Evolutionary conservation across 768 basidiomycete species (phyloP), one percentile per base, ranked within the genome.

Genomic region (Podaxis rugospora): DNA sequence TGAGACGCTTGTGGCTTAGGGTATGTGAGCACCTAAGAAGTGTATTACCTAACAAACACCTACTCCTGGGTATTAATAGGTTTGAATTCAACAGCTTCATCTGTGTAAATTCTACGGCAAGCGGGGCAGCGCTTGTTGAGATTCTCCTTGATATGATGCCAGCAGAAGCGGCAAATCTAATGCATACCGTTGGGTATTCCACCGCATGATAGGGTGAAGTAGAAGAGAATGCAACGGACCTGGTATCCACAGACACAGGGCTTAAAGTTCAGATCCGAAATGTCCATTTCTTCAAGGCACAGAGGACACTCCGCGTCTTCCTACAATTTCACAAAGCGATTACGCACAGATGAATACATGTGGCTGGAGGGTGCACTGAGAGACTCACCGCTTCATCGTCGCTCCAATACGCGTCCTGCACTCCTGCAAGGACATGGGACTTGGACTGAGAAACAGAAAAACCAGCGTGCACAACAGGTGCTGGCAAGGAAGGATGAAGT

Each of bases 191-290:
- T 66, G 59, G 66, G 36, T 50, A 50, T 49, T 14, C n/a, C 7
- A 32, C 55, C 16, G 36, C 28, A 60, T 39, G 55, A 63, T 36
- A 23, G 21, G 49, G 35, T 39, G 25, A 51, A 23, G 44, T 25
- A 57, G 37, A 54, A 21, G 61, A 57, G 32, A 57, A 44, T 16
- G 42, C 60, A 44, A 59, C 54, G 55, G 67, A 91, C 97, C 84
- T 98, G 97, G 77, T 98, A 97, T 63, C 97, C 97, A 76, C 97
- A 99, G 55, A 95, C 87, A 75, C 97, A 99, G 27, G 97, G 97
- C 79, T 95, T 96, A 80, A 99, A 99, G 79, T 96, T 96, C 74
- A 98, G 85, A 83, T 99, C 97, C 53, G 94, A 94, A 66, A 98
- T 86, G 77, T 98, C 97, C 90, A 99, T 94, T 78, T 97, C 95